Percentiles rank a stretch among this genome's conserved stretches.
Evolutionary conservation across 2,329 filamentous ascomycete species (phyloP).

Genomic region (Cryphonectria parasitica): DNA sequence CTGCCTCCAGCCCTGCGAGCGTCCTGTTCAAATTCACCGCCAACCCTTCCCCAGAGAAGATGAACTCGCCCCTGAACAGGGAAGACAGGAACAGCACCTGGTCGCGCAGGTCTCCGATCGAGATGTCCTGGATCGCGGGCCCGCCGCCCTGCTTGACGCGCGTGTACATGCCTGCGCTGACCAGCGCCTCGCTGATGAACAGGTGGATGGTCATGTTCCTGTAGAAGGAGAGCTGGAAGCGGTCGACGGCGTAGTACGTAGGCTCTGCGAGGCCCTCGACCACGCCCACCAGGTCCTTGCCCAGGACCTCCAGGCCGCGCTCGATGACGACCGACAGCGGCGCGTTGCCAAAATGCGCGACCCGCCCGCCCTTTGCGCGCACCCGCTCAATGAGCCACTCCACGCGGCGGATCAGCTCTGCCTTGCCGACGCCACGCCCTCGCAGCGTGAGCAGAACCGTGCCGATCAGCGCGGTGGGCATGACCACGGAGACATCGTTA

Average conservation of each 20-base stretch:
- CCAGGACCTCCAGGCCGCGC: conserved; percentile 87
- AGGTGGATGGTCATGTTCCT: conserved; percentile 99
- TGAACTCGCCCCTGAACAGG: conserved; percentile 94
- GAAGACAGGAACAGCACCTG: conserved; percentile 91
- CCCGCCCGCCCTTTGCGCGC: conserved; percentile 82
- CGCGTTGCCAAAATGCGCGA: conserved; percentile 87
- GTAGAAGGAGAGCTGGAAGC: conserved; percentile 97
- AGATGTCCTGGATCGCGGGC: conserved; percentile 76
- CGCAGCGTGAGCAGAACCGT: conserved; percentile 90
- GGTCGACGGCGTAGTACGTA: conserved; percentile 92
- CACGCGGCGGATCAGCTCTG: conserved; percentile 82
- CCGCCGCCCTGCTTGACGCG: conserved; percentile 90
- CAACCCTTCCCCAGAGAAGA: conserved; percentile 88
- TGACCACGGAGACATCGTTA: conserved; percentile 94
- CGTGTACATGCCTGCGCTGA: conserved; percentile 89
- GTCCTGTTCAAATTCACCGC: conserved; percentile 80
- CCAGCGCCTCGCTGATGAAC: conserved; percentile 90
- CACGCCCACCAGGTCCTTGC: conserved; percentile 82
- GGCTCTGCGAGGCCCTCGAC: conserved; percentile 82
- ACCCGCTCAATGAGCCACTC: conserved; percentile 88
- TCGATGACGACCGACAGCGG: conserved; percentile 83
- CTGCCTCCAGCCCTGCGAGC: conserved; percentile 74
- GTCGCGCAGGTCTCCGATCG: conserved; percentile 71
- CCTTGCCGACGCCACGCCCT: conserved; percentile 86
- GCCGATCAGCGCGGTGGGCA: conserved; percentile 95